Base-by-base conservation (phyloP, 2,329 filamentous ascomycete species). In the Trichoderma sp. region DNA sequence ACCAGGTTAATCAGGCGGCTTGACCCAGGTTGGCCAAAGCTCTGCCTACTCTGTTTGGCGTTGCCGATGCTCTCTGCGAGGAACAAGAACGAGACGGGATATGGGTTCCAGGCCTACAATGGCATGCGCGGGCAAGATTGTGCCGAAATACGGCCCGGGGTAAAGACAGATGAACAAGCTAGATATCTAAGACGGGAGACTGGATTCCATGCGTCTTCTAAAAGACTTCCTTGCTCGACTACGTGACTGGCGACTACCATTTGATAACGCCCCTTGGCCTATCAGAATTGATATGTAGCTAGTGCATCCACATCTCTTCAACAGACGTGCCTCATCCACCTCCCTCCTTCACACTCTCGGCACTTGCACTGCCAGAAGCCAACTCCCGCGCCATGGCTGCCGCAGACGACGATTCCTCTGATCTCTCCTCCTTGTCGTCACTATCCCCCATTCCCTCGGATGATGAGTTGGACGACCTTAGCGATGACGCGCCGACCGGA, bases 361-460 rank as follows among this genome's bases (percentile, higher is more conserved):
- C 64, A 47, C 72, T 73, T 72, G 74, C 70, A 71, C 37, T 69
- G 63, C 68, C 40, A 35, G 58, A 53, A 43, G 33, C 64, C 73
- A 65, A 68, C 67, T 72, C 72, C 75, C 83, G 77, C 69, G 65
- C 43, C 77, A 88, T 88, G 86, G 81, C 87, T 71, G 61, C 61
- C 64, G 81, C 86, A 69, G 87, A 87, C 74, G 86, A 88, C 77
- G 87, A 89, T 72, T 88, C 86, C 68, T 90, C 88, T 55, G 88
- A 90, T 68, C 83, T 91, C 69, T 90, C 89, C 57, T 89, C 87
- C 40, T 75, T 86, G 64, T 86, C 85, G 24, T 85, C 82, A 60
- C 73, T 83, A 68, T 83, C 82, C 67, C 82, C 82, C 59, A 80
- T 77, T 62, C 81, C 82, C 21, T 83, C 81, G 11, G 82, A 83